Percentiles rank a stretch among this genome's conserved stretches.
These are phyloP conservation scores for Ganoderma meredithae DNA, from an alignment of 1,284 basidiomycete genomes.

Conservation along the genomic window DNA sequence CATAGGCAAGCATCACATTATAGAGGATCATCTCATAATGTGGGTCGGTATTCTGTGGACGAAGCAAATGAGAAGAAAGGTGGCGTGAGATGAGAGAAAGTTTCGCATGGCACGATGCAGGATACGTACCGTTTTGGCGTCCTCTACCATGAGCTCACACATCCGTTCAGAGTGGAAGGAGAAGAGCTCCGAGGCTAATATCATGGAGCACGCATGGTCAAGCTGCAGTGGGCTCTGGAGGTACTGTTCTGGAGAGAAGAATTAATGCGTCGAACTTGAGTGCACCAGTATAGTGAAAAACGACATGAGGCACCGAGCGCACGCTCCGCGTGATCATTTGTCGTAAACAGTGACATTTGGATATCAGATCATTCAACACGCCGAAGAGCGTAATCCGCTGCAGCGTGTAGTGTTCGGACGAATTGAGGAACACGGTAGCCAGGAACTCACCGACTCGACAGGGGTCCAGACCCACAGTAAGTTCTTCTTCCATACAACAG, in stretches of 20 bases:
- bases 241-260: conserved; percentile 68
- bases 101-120: not conserved
- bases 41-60: conserved; percentile 82
- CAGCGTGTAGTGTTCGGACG: too few relatives aligned
- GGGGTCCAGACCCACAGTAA: too few relatives aligned
- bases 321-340: not conserved
- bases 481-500: too few relatives aligned
- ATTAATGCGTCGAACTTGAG: not conserved
- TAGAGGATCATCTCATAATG: conserved; percentile 86
- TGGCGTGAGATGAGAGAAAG: not conserved
- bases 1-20: conserved; percentile 79
- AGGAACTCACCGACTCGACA: too few relatives aligned
- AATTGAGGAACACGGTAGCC: too few relatives aligned
- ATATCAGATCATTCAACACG: too few relatives aligned
- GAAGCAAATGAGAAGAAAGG: conserved; percentile 12
- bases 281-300: not conserved
- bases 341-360: not conserved
- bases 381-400: too few relatives aligned
- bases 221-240: conserved; percentile 83
- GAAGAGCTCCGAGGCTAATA: conserved; percentile 87
- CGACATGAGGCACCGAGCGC: conserved; percentile 10
- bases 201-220: conserved; percentile 76
- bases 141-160: conserved; percentile 78
- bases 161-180: conserved; percentile 89
- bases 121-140: conserved; percentile 68